Evolutionary conservation across 2,329 filamentous ascomycete species (phyloP).

Genomic region (Epichloe uncinata): DNA sequence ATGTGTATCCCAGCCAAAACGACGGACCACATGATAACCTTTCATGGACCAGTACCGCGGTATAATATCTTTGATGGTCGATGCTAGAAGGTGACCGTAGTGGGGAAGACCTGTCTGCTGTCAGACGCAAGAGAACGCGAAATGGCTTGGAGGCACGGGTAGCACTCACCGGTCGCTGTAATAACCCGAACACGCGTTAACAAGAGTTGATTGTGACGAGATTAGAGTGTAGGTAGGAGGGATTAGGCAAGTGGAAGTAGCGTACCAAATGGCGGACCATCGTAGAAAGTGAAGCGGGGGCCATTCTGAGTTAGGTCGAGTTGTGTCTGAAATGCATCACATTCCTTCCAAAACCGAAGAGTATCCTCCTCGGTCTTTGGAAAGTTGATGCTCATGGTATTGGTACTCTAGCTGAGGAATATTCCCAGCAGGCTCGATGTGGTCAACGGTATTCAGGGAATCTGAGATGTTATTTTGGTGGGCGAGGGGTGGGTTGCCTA

Average conservation of each 20-base stretch:
- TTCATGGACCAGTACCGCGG: constrained; percentile 90
- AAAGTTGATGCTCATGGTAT: constrained; percentile 5
- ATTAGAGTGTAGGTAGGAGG: too few species aligned
- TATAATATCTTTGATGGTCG: constrained; percentile 87
- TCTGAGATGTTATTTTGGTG: too few species aligned
- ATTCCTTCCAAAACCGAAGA: constrained; percentile 11
- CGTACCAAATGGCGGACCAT: constrained; percentile 50
- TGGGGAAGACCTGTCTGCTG: constrained; percentile 8
- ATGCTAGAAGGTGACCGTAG: constrained; percentile 57
- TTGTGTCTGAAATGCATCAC: constrained; percentile 15
- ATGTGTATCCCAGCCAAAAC: constrained; percentile 67
- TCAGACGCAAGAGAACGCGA: too few species aligned
- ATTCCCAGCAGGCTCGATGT: too few species aligned
- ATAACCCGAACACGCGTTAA: too few species aligned
- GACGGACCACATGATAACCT: constrained; percentile 69
- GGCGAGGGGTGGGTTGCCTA: too few species aligned
- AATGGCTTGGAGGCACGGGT: neutral
- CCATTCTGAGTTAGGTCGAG: constrained; percentile 51
- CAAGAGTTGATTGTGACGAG: too few species aligned
- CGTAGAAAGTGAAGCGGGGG: constrained; percentile 77
- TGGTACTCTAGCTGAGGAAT: too few species aligned
- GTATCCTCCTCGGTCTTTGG: constrained; percentile 11
- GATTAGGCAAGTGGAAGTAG: neutral
- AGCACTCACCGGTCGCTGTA: constrained; percentile 4
- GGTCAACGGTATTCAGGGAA: accelerated